Evolutionary conservation across 768 basidiomycete species (phyloP), one percentile per base, ranked within the genome.

Genomic region (Suillus subluteus): DNA sequence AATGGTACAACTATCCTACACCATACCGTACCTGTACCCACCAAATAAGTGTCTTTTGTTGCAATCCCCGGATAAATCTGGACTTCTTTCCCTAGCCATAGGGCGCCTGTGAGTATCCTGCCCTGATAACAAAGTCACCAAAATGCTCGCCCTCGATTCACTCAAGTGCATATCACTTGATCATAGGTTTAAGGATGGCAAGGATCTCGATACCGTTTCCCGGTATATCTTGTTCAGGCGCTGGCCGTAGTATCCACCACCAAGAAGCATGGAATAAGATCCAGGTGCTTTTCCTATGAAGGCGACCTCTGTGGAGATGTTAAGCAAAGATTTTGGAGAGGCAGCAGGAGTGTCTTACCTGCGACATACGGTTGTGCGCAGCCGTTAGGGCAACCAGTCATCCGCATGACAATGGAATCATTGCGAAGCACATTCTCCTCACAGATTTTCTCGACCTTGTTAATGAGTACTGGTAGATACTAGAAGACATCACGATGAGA

Each of bases 221-320:
- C 94, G 84, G 79, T 95, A 98, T 63, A 98, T 96, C 81, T 98
- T 99, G 83, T 97, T 97, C 72, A 99, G 82, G 44, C 96, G 86
- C 77, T 98, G 92, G 44, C 97, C 98, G 70, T 95, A 84, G 81
- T 95, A 98, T 1, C 96, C 96, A 64, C 97, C 97, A 48, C 98
- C 97, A 41, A 99, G 89, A 40, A 99, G 86, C 96, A 99, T 98
- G 55, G 90, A 74, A 76, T 99, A 99, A 40, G 88, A 85, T 15
- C 95, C 96, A 1, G 91, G 94, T 0, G 98, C 95, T 80, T 99
- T 98, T 41, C 98, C 97, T 46, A 99, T 90, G 73, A 99, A 97
- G 0, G 96, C 98, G 50, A 99, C 84, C 84, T 99, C 97, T 91
- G 79, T 38, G 21, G 11, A 41, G 37, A 38, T n/a, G 54, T 63